Base-by-base conservation (phyloP, 768 basidiomycete genomes). In the Pholiota conissans region DNA sequence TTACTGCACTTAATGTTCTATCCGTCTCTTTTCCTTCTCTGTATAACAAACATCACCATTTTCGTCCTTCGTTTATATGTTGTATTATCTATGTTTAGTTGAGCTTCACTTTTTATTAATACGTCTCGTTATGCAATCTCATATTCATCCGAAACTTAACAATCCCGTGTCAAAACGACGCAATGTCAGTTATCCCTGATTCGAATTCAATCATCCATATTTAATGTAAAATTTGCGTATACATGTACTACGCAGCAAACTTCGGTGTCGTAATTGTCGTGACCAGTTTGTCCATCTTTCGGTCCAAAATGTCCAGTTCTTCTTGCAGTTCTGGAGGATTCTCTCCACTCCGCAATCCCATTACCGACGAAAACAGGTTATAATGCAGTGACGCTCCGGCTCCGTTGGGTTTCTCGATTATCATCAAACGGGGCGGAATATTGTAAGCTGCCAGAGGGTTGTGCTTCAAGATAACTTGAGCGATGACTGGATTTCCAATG, bases 401-500 rank as follows among this genome's bases (percentile, higher is more conserved):
- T 2, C 65, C 65, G 22, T 75, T 71, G 11, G 67, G 65, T 13
- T 76, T 76, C 61, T 79, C 79, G 18, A 71, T 54, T 26, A 84
- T 62, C 20, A 83, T 65, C 8, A 84, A 39, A 18, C 78, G 74
- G 22, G 74, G 79, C 7, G 83, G 82, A 20, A 84, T 71, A 63
- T 78, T 71, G 24, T 73, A 67, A 2, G 71, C 79, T 0, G 73
- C 76, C 14, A 67, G 67, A 40, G 76, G 61, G 56, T 83, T 79
- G 57, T 73, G 64, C 54, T 68, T 62, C 50, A 84, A 52, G 61
- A 84, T 75, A 2, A 63, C 66, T 55, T 80, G 75, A 0, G 81
- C 83, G 46, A 81, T 68, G 49, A 81, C 66, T 2, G 83, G 83
- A 65, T 83, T 83, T 16, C 82, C 82, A 55, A 82, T 70, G 27